Base-by-base conservation (phyloP, 2,329 filamentous ascomycete species). In the Arachnopeziza araneosa region DNA sequence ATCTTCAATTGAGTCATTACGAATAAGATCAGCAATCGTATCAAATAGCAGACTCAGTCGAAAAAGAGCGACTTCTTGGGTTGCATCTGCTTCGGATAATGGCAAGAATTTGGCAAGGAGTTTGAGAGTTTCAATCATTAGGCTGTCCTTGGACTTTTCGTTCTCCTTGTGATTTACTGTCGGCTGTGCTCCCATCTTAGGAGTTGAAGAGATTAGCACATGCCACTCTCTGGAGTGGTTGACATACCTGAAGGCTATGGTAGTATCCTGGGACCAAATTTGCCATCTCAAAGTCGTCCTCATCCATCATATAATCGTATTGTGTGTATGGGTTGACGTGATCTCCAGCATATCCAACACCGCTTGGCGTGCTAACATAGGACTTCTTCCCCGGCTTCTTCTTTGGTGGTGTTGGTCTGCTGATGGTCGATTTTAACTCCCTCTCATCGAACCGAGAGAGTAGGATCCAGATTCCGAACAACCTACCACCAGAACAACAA, bases 1-100 rank as follows among this genome's bases (percentile, higher is more conserved):
- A 30, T 65, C 63, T 10, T 57, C 56, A n/a, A 67, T 64, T 8
- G 65, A 65, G 22, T 67, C 64, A 55, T 67, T 66, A 9, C 61
- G 60, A 24, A 67, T 53, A 49, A 64, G 36, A 32, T 64, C 57
- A 3, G 58, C 59, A 48, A 66, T 58, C 36, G 36, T 57, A 50
- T 67, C 65, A 21, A 67, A 57, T 24, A 67, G 48, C 2, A 58
- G 58, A 54, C 65, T 61, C 5, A 63, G 24, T 7, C 60, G 59
- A 50, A 66, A 60, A 19, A 67, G 55, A 24, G 48, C 50, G 22
- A 58, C 24, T 36, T 62, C 61, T 32, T 55, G 9, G 2, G 32
- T 32, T 2, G 56, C 49, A 23, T 58, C 55, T 19, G 49, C 57
- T n/a, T 50, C 30, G 30, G 48, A 22, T 50, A 50, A 22, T 21